phyloP scores from a whole-genome alignment of 306 rosid genomes.

The Citrullus amarus region DNA sequence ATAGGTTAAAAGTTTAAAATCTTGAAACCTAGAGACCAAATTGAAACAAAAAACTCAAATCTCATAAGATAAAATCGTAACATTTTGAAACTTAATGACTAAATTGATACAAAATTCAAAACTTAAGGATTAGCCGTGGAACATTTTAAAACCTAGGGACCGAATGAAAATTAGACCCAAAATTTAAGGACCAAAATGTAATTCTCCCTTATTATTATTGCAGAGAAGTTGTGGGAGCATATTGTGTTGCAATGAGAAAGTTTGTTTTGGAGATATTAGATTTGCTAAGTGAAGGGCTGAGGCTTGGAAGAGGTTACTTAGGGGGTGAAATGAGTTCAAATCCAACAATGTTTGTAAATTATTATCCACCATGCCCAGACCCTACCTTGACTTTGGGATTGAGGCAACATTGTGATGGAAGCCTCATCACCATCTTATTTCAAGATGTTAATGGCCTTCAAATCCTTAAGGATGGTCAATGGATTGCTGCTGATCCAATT shows the following conservation, averaged over 20 bases:
- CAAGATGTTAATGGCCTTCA: slow-evolving; percentile 50
- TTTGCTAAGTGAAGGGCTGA: slow-evolving; percentile 43
- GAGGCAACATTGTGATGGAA: slow-evolving; percentile 42
- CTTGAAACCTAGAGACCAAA: no score
- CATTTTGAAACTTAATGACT: no score
- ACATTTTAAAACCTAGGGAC: no score
- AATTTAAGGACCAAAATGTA: no score
- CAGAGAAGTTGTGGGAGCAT: slow-evolving; percentile 42
- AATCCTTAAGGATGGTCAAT: slow-evolving; percentile 20
- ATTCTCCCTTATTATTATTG: background rate
- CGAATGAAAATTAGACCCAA: no score
- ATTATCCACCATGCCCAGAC: slow-evolving; percentile 67
- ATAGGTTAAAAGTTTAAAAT: no score
- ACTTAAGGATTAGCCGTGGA: no score
- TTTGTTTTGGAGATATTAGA: slow-evolving; percentile 30
- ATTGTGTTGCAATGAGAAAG: slow-evolving; percentile 24
- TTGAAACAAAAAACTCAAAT: no score
- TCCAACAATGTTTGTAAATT: slow-evolving; percentile 28
- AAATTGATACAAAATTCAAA: no score
- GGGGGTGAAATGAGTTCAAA: slow-evolving; percentile 21
- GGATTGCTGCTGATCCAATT: slow-evolving; percentile 25
- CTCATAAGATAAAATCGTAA: no score
- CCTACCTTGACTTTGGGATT: slow-evolving; percentile 54
- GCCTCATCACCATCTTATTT: slow-evolving; percentile 42
- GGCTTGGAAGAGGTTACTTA: slow-evolving; percentile 23